Evolutionary conservation across 768 basidiomycete genomes (phyloP).

Genomic region (Termitomyces sp.): DNA sequence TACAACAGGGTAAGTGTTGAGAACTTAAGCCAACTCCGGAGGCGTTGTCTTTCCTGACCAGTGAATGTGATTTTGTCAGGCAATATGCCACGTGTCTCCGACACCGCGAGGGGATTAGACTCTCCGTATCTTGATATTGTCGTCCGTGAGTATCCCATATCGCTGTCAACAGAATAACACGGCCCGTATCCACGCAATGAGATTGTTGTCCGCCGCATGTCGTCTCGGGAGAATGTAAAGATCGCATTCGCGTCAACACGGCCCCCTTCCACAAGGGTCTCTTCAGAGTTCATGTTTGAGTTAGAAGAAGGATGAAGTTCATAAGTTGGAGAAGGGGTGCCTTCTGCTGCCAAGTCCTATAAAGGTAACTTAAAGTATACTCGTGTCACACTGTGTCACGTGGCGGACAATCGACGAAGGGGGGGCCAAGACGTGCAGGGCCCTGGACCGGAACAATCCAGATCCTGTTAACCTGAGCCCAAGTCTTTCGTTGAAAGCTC

Average conservation of each 20-base stretch:
- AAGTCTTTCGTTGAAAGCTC: background rate
- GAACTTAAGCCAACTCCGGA: constrained; percentile 21
- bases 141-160: constrained; percentile 12
- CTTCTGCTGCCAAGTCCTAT: background rate
- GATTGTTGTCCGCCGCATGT: constrained; percentile 16
- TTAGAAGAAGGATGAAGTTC: background rate
- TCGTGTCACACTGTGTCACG: no score
- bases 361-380: no score
- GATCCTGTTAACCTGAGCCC: background rate
- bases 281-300: constrained; percentile 14
- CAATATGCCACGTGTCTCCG: constrained; percentile 17
- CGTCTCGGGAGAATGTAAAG: constrained; percentile 14
- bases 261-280: constrained; percentile 15
- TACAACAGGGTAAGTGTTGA: constrained; percentile 19
- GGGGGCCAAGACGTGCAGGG: no score
- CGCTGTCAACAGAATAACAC: constrained; percentile 14
- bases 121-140: constrained; percentile 14
- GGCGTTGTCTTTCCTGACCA: constrained; percentile 14
- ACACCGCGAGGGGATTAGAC: constrained; percentile 14
- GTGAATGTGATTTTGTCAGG: constrained; percentile 20
- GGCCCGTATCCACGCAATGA: constrained; percentile 16
- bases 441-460: background rate
- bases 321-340: background rate
- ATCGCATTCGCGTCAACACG: constrained; percentile 12
- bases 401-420: background rate